Base-by-base conservation (phyloP, 2,329 filamentous ascomycete species). In the Pseudogymnoascus sp. region DNA sequence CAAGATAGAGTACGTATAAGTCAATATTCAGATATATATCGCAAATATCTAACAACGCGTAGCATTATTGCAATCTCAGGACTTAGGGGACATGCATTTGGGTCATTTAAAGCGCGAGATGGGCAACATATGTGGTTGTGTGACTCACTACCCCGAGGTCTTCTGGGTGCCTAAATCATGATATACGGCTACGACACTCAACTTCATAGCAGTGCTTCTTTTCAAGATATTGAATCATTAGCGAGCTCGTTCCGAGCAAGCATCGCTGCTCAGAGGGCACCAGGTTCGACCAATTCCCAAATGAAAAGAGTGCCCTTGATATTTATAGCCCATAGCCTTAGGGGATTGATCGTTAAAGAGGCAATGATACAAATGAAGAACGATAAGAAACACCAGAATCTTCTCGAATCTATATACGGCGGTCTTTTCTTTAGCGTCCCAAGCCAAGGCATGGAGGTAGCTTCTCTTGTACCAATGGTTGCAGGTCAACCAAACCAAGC, bases 321-420 rank as follows among this genome's bases (percentile, higher is more conserved):
- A 6, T 61, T 69, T 16, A 60, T 69, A 33, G 64, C 62, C 14
- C 67, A 69, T 35, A 67, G 67, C 58, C 59, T 69, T n/a, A 67
- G 66, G n/a, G 67, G 67, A 2, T 52, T 69, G 14, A 55, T 69
- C 16, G 61, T 68, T 18, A 69, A 69, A 55, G 55, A 69, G 63
- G 67, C 65, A 60, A 61, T 61, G 45, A 61, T 60, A 38, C 40
- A 52, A 23, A 63, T 63, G 40, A 9, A 63, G 6, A 55, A 61
- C 35, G 61, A 60, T 45, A 18, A 31, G 21, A 33, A 45, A 3
- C 52, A 59, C 23, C 25, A 55, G 2, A 14, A 40, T n/a, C 37
- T 61, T 9, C 31, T 65, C 4, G 38, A 55, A 28, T 60, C 41
- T 7, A 58, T 63, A 18, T 65, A 59, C 18, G 64, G 63, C 11